These are phyloP conservation scores for Candolleomyces eurysporus DNA, from an alignment of 768 basidiomycete species.

Conservation along the genomic window DNA sequence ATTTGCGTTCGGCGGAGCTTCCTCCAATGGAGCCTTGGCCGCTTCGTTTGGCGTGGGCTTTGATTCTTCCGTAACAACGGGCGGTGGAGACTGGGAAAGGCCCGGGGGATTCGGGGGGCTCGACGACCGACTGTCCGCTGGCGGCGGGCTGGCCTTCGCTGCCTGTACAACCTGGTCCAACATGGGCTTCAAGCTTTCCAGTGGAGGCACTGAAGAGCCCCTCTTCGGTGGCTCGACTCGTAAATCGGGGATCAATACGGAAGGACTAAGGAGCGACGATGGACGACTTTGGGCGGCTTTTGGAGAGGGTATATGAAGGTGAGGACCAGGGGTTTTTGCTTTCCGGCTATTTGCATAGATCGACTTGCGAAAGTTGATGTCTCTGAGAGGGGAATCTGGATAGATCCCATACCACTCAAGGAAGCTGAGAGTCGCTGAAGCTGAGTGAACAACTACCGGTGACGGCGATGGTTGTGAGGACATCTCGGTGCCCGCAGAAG, in stretches of 20 bases:
- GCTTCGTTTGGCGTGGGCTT: too few species aligned
- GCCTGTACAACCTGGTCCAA: neutral
- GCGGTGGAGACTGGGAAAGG: neutral
- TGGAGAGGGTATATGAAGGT: neutral
- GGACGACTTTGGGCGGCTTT: constrained; percentile 9
- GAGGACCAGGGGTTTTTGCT: constrained; percentile 6
- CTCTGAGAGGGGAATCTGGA: constrained; percentile 24
- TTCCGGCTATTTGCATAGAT: constrained; percentile 8
- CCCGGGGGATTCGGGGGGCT: neutral
- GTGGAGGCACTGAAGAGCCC: neutral
- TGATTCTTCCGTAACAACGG: neutral
- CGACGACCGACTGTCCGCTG: neutral
- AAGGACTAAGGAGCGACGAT: neutral
- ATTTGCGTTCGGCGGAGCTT: too few species aligned
- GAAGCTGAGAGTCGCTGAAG: constrained; percentile 34
- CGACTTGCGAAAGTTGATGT: constrained; percentile 14
- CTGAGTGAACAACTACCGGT: constrained; percentile 26
- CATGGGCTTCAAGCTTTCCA: neutral
- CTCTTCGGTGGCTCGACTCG: neutral
- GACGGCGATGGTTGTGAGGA: constrained; percentile 11
- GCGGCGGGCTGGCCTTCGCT: neutral
- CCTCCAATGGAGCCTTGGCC: too few species aligned
- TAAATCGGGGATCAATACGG: neutral
- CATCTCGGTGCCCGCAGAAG: neutral
- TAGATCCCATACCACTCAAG: constrained; percentile 37